A percentile compares a stretch with the other conserved stretches of the same genome.
These are phyloP conservation scores for Schizopora paradoxa DNA, from an alignment of 1,284 basidiomycete genomes.

Conservation along the genomic window DNA sequence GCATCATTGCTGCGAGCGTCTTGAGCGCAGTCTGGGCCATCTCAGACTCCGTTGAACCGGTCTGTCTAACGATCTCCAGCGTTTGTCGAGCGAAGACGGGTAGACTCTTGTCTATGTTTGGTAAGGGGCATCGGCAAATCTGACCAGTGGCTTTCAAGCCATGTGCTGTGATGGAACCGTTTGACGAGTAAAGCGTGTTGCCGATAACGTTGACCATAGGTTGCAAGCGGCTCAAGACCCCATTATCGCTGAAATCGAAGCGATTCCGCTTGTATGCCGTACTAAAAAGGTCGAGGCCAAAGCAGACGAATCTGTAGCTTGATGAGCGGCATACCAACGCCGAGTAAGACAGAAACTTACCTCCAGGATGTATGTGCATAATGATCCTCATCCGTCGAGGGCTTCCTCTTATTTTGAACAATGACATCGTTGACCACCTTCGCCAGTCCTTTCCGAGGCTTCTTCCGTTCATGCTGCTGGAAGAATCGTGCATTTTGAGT, in stretches of 20 bases:
- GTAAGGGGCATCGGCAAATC: constrained; percentile 82
- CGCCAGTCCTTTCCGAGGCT: constrained; percentile 28
- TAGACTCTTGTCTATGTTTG: constrained; percentile 70
- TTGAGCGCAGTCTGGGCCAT: constrained; percentile 87
- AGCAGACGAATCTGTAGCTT: constrained; percentile 74
- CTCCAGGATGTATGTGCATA: constrained; percentile 83
- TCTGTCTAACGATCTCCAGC: constrained; percentile 78
- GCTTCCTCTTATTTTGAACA: constrained; percentile 74
- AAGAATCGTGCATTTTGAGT: constrained; percentile 87
- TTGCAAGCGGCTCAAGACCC: constrained; percentile 75
- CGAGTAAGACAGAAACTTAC: constrained; percentile 34
- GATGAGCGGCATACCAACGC: constrained; percentile 6
- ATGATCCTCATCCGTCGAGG: constrained; percentile 54
- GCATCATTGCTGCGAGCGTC: constrained; percentile 79
- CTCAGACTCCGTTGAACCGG: constrained; percentile 88
- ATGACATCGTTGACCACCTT: constrained; percentile 53
- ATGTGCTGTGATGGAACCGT: constrained; percentile 72
- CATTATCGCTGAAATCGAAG: constrained; percentile 78
- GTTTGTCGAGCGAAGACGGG: constrained; percentile 86
- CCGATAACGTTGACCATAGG: constrained; percentile 86
- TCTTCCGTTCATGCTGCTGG: constrained; percentile 45
- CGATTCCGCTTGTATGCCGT: constrained; percentile 82
- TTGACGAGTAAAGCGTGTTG: constrained; percentile 87
- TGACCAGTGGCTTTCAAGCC: constrained; percentile 80
- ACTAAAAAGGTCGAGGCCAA: constrained; percentile 90